Evolutionary conservation across 331 rosid species (phyloP), one percentile per base, ranked within the genome.

Genomic region (Dryas integrifolia): DNA sequence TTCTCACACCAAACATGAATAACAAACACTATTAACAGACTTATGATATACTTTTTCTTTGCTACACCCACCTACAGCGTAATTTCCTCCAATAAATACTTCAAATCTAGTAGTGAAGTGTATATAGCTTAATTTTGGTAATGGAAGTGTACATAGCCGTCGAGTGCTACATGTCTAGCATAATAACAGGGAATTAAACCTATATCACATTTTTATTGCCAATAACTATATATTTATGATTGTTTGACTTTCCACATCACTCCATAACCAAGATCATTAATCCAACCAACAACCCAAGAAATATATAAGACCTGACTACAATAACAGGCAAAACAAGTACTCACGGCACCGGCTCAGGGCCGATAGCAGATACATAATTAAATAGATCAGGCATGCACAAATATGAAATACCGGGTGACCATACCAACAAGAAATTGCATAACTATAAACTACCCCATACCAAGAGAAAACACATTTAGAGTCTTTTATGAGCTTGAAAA

Each of bases 341-440:
- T 2, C 0, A 21, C 0, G 56, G 5, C 51, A n/a, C 68, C 15
- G 1, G 56, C 46, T 15, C 15, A 41, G 1, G 18, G 48, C 47
- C 76, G 46, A 30, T 3, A 58, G 58, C 57, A 46, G 47, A 72
- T 58, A 72, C 14, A 71, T 45, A 70, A 70, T n/a, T 8, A 51
- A 7, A 51, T 26, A 51, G 40, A 14, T 41, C 35, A 21, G 60
- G 8, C 50, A 69, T 16, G 64, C 43, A 16, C 6, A n/a, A 9
- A 38, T 9, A 50, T 38, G 44, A 6, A 52, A 7, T 39, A 3
- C 5, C 3, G 63, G 1, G 4, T 58, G 39, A 58, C n/a, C 41
- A 58, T 26, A 58, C 3, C n/a, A 58, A 11, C 16, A 58, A 11
- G 39, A 5, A 58, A 58, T 13, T 26, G 59, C 0, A 3, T 26